These are phyloP conservation scores for Mycena olivaceomarginata DNA, from an alignment of 768 basidiomycete genomes.

Conservation along the genomic window DNA sequence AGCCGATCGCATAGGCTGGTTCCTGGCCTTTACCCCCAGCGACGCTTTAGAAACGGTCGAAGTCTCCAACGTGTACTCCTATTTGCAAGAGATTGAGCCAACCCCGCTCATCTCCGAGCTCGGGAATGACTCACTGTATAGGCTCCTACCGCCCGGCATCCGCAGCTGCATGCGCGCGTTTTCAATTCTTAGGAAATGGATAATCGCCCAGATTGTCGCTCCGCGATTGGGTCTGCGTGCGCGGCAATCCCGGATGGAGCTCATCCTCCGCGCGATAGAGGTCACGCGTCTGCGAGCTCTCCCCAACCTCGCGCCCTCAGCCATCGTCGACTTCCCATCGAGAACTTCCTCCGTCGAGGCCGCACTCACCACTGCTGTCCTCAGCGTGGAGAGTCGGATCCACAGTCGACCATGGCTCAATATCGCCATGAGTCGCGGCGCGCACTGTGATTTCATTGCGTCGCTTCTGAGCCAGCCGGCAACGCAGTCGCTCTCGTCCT, in stretches of 20 bases:
- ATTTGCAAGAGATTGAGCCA: constrained; percentile 83
- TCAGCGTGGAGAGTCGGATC: constrained; percentile 87
- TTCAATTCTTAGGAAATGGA: too few relatives aligned
- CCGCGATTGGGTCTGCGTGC: constrained; percentile 77
- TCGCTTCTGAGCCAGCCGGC: constrained; percentile 73
- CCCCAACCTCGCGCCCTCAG: constrained; percentile 58
- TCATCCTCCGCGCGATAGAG: constrained; percentile 83
- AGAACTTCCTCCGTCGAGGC: constrained; percentile 91
- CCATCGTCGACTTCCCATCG: constrained; percentile 75
- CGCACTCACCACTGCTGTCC: constrained; percentile 82
- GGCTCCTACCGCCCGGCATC: constrained; percentile 83
- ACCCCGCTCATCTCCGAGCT: constrained; percentile 84
- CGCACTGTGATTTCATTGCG: constrained; percentile 76
- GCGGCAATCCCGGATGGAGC: constrained; percentile 85
- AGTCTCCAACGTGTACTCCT: constrained; percentile 86
- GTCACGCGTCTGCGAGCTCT: constrained; percentile 79
- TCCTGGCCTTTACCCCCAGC: constrained; percentile 64
- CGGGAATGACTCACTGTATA: constrained; percentile 81
- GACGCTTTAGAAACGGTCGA: constrained; percentile 83
- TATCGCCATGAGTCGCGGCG: constrained; percentile 78
- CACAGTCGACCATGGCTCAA: constrained; percentile 87
- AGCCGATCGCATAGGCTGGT: constrained; percentile 89
- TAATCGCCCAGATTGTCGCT: too few relatives aligned
- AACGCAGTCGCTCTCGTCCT: constrained; percentile 65
- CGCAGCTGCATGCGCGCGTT: constrained; percentile 88